These are phyloP conservation scores for Psidium friedrichsthalianum DNA, from an alignment of 345 rosid species.

Conservation along the genomic window DNA sequence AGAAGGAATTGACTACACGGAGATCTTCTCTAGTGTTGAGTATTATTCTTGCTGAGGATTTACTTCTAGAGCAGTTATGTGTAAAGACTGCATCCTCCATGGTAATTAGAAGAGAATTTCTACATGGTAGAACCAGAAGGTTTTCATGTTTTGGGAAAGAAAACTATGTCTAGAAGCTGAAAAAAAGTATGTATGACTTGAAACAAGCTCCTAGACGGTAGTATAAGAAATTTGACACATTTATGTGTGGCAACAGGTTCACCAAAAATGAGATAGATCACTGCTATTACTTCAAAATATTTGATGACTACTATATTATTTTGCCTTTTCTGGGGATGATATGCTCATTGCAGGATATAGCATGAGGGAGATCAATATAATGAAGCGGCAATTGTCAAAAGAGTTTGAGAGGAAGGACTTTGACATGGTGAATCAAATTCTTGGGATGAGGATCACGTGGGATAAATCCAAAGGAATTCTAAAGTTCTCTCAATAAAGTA, in stretches of 20 bases:
- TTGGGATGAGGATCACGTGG: not conserved
- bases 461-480: not conserved
- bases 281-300: not conserved
- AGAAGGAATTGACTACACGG: not conserved
- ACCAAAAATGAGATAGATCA: not conserved
- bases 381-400: not conserved
- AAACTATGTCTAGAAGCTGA: not conserved
- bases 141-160: not conserved
- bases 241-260: not conserved
- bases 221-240: not conserved
- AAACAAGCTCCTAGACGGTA: not conserved
- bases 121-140: not conserved
- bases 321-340: not conserved
- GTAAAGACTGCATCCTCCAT: not conserved
- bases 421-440: rapidly evolving
- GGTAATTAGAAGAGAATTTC: not conserved
- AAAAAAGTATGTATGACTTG: not conserved
- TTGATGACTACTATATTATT: not conserved
- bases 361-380: not conserved
- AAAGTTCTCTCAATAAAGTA: not conserved
- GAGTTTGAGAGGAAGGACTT: not conserved
- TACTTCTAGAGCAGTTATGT: not conserved
- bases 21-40: not conserved
- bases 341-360: not conserved
- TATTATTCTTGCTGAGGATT: not conserved